These are phyloP conservation scores for Populus simonii DNA, from an alignment of 345 rosid species.

Conservation along the genomic window DNA sequence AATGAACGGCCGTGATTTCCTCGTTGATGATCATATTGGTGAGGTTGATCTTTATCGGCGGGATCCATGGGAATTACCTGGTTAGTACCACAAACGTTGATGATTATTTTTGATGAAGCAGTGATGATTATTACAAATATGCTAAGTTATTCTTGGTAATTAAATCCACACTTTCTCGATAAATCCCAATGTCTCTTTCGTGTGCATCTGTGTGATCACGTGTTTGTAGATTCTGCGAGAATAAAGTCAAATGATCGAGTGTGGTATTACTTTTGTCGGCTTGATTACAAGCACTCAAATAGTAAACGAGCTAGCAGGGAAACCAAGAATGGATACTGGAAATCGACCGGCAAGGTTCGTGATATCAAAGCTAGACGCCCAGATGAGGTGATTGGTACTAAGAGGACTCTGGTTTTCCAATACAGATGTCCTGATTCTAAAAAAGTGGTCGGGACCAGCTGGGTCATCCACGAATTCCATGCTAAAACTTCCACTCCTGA, in stretches of 20 bases:
- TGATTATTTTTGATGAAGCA: background rate
- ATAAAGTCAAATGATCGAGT: constrained; percentile 13
- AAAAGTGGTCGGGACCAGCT: constrained; percentile 3
- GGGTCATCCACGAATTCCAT: constrained; percentile 32
- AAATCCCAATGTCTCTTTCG: background rate
- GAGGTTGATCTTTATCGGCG: constrained; percentile 13
- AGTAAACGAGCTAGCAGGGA: constrained; percentile 25
- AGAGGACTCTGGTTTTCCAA: constrained; percentile 42
- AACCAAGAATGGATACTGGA: constrained; percentile 42
- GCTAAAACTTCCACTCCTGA: background rate
- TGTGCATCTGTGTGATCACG: background rate
- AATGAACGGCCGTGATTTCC: constrained; percentile 15
- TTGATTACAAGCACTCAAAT: constrained; percentile 5
- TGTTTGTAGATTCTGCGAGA: background rate
- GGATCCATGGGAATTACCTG: constrained; percentile 34
- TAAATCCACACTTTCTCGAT: background rate
- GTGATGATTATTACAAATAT: background rate
- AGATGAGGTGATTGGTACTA: constrained; percentile 30
- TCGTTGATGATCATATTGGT: background rate
- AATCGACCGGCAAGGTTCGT: constrained; percentile 37
- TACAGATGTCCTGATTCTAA: background rate
- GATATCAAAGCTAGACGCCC: constrained; percentile 17
- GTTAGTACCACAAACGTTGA: constrained; percentile 17
- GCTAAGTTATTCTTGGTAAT: background rate
- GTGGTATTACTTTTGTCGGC: constrained; percentile 41